Evolutionary conservation across 768 basidiomycete species (phyloP), one percentile per base, ranked within the genome.

Genomic region (Gautieria morchelliformis): DNA sequence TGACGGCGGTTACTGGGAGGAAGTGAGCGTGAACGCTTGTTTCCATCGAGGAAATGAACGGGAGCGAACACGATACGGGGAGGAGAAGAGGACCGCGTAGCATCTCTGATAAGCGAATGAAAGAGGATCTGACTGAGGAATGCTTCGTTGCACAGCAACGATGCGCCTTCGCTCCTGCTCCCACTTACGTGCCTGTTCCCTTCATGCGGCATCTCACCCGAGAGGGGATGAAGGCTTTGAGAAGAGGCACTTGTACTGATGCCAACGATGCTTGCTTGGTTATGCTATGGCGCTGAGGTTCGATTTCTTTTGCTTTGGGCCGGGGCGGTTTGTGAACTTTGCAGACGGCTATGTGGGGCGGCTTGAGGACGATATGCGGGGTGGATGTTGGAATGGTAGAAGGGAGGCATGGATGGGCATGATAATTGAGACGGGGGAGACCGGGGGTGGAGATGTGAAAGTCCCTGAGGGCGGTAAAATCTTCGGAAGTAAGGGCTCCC

Each of bases 381-480:
- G 53, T 46, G 27, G 20, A 12, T 22, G 53, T 20, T n/a, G 41
- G 45, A 15, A 33, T 44, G 42, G 20, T 5, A 33, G 40, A 22
- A 40, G 44, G 30, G 44, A 17, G 17, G 41, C 44, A 24, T 24
- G 53, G 35, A 14, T 9, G 15, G 19, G 48, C 33, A 37, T 33
- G 46, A 20, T 11, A 30, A 27, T 22, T 22, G 35, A 37, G 22
- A 57, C 27, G 35, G 27, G 56, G 22, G 45, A 30, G 20, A 42
- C 53, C 11, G 41, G 53, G 8, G 53, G 37, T 9, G 56, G 56
- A 22, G 56, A 57, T 12, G 56, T 46, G 45, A 57, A 57, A 17
- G 33, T 57, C 56, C 7, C 56, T 46, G 32, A 57, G 56, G 10
- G 56, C 56, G 32, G 56, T 57, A 39, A 57, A 57, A 41, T 57